Base-by-base conservation (phyloP, 1,284 basidiomycete genomes). In the Wolfiporia cocos region DNA sequence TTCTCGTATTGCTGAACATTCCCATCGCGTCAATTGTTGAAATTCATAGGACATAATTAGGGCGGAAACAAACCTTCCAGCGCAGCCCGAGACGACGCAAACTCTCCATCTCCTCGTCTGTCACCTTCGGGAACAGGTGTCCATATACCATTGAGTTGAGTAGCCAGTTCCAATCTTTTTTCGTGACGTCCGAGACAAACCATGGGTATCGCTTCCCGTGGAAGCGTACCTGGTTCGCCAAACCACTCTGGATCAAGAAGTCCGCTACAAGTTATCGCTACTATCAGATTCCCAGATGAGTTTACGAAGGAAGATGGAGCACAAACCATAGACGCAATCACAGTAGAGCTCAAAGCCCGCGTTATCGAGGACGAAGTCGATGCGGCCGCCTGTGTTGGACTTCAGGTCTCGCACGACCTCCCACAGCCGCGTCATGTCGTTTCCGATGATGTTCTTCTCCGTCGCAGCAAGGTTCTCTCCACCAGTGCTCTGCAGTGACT, bases 131-230 rank as follows among this genome's bases (percentile, higher is more conserved):
- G 76, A 96, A 95, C 39, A 95, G 74, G 53, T 92, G 81, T 5
- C 93, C 87, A 61, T 92, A 89, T 35, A 86, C 79, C 78, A 90
- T 88, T 23, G 78, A 80, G 64, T 92, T 93, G 50, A 90, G 65
- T 34, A 93, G 70, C 94, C 95, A 99, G 49, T 91, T 77, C 92
- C 93, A 98, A 60, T 98, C 95, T 64, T 92, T 90, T 64, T 78
- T 86, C 31, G 94, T 97, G 20, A 98, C 95, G 60, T 98, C 95
- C n/a, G 88, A 92, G 38, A 94, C 92, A 63, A 95, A 94, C 92
- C 92, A 93, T 6, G 89, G 76, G 53, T 84, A 88, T 7, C 87
- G 78, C 63, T 92, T 95, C 41, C 92, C 91, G 60, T 95, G 95
- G 81, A 99, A 97, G 53, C 81, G 81, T 49, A 98, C 74, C 66